Conservation (phyloP, 495 filamentous ascomycete genomes). For the Symbiotaphrina buchneri region DNA sequence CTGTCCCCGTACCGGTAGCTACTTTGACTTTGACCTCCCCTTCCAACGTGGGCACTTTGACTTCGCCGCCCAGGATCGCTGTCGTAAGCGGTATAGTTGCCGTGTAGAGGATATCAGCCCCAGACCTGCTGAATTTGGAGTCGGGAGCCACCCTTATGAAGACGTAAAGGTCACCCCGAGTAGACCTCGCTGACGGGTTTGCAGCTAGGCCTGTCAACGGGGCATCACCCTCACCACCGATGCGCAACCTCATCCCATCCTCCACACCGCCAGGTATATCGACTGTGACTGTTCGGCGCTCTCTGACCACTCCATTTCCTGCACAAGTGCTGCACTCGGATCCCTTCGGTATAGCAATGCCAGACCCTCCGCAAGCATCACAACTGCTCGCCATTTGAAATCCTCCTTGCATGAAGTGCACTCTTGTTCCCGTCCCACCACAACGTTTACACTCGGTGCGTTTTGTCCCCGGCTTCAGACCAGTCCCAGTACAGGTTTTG, state of each 20-base stretch:
- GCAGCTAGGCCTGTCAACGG: conserved; percentile 44
- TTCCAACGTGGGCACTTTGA: conserved; percentile 73
- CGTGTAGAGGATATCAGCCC: conserved; percentile 81
- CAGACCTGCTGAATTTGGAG: conserved; percentile 61
- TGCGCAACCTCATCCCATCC: conserved; percentile 75
- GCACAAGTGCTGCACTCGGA: conserved; percentile 56
- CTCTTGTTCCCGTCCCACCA: conserved; percentile 63
- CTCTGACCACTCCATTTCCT: conserved; percentile 58
- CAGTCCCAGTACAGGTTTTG: conserved; percentile 58
- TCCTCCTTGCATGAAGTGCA: conserved; percentile 74
- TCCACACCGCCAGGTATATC: conserved; percentile 91
- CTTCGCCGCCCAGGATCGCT: conserved; percentile 74
- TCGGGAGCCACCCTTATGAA: conserved; percentile 66
- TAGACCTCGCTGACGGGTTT: conserved; percentile 29
- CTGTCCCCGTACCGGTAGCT: conserved; percentile 73
- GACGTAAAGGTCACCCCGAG: conserved; percentile 71
- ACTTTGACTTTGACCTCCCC: conserved; percentile 76
- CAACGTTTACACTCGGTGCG: conserved; percentile 54
- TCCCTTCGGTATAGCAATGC: conserved; percentile 46
- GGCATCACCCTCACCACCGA: conserved; percentile 68
- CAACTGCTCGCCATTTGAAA: conserved; percentile 94
- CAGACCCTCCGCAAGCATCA: conserved; percentile 52
- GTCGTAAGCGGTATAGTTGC: conserved; percentile 82
- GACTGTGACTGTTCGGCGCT: conserved; percentile 55
- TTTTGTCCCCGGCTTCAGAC: conserved; percentile 60